Base-by-base conservation (phyloP, 2,329 filamentous ascomycete species). In the Arthrobotrys entomopaga region DNA sequence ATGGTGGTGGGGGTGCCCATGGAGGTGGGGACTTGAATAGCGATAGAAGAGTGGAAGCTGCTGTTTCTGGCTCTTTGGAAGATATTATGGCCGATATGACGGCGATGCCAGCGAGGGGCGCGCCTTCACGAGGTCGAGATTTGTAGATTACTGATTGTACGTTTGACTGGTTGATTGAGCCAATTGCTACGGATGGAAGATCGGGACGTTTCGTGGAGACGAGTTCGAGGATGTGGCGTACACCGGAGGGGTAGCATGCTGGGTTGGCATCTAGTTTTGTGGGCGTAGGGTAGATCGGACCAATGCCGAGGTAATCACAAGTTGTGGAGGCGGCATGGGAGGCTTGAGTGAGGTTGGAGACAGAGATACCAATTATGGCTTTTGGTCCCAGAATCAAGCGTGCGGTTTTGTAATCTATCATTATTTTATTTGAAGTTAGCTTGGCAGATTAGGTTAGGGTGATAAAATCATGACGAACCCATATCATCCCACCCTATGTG, bases 401-500 rank as follows among this genome's bases (percentile, higher is more conserved):
- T 1, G 93, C 93, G 43, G 86, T 85, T 7, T 82, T 79, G 26
- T 91, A 81, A 71, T 87, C 88, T 89, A 76, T 24, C 7, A 3
- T 24, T 20, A 3, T 4, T 34, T 13, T 20, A 40, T 19, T 4
- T 34, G 40, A 61, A n/a, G 52, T 58, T 48, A 15, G 58, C 15
- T 20, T 57, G 2, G 1, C 16, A 13, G 3, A 13, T 26, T 16
- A 22, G 2, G 50, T 13, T 7, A 34, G 24, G 13, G 24, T 46
- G 24, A 38, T 46, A 46, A 22, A n/a, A 54, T 46, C 43, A 13
- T 16, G 16, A 81, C 85, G 77, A 81, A 91, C 90, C 85, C 84
- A 97, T 89, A 81, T 98, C 94, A 85, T 97, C 93, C 83, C 98
- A 94, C 5, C 95, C 95, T 57, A 98, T 87, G 81, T 98, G 95